Evolutionary conservation across 2,329 filamentous ascomycete genomes (phyloP), one percentile per base, ranked within the genome.

Genomic region (Hypoxylon sp.): DNA sequence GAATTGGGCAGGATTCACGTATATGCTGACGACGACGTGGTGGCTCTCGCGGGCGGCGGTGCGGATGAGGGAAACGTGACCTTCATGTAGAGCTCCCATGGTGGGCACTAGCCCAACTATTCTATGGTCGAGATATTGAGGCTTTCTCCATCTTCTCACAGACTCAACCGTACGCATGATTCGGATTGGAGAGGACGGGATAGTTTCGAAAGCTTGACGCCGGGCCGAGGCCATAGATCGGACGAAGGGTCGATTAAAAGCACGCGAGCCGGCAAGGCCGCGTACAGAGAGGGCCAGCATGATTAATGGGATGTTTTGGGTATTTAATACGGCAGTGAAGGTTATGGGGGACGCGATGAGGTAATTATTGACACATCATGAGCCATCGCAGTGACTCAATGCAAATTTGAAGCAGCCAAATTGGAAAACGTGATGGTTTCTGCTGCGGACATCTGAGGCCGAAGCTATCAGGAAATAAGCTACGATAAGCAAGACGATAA

Each of bases 1-100:
- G 78, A 99, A 99, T 81, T 99, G 96, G 0, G 96, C 96, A 3
- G 96, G 96, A 80, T 99, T 99, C 77, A 99, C 92, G 80, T 95
- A 99, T 74, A 98, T 91, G 78, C 92, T 94, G 62, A 99, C 92
- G 69, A 98, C 90, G 63, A 98, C 92, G 74, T 94, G 88, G 72
- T 92, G 91, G 82, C 94, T 96, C 75, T 97, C 93, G 53, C 86
- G 84, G 1, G 95, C 95, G 2, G 96, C 96, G 74, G 90, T 88
- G 66, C 93, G 92, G 76, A 97, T 92, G 22, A 99, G 87, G 2
- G 92, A 92, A 57, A 97, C 82, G 81, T 99, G 96, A 44, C 96
- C 96, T 61, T 90, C 88, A 81, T 99, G 96, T n/a, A 99, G 87
- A 55, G 96, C 96, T 70, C 96, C 96, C 96, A 99, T 98, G 33